These are phyloP conservation scores for Oryza coarctata DNA, from an alignment of 176 grass and related monocot species.

Conservation along the genomic window DNA sequence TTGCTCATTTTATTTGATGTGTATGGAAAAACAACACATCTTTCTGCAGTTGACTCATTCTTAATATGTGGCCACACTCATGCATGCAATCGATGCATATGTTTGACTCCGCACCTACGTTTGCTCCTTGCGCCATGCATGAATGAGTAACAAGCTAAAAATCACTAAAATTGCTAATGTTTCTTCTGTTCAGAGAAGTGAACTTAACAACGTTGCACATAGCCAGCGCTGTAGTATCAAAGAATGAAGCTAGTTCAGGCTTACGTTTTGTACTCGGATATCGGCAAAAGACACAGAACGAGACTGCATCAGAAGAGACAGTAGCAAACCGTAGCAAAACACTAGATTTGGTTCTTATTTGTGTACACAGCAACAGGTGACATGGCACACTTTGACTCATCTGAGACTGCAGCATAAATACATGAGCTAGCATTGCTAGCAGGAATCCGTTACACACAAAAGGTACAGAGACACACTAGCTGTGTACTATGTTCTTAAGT, in stretches of 20 bases:
- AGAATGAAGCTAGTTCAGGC: neutral
- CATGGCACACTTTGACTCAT: neutral
- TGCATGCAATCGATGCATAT: neutral
- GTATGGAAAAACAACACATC: neutral
- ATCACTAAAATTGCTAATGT: neutral
- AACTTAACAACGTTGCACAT: neutral
- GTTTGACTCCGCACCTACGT: neutral
- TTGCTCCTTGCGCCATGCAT: neutral
- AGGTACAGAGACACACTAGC: neutral
- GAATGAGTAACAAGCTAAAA: neutral
- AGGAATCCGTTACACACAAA: neutral
- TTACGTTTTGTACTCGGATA: too few relatives aligned
- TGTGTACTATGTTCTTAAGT: too few relatives aligned
- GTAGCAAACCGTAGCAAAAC: neutral
- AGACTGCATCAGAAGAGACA: neutral
- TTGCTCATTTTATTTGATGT: neutral
- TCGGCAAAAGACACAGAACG: too few relatives aligned
- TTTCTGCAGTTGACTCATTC: constrained; percentile 32
- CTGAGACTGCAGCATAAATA: too few relatives aligned
- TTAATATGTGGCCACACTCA: neutral
- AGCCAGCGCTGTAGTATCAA: neutral
- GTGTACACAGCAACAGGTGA: neutral
- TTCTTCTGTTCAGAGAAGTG: neutral
- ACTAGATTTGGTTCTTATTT: neutral
- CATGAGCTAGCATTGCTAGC: too few relatives aligned